phyloP scores from a whole-genome alignment of 192 early-diverging fungal species.

The Rhizophagus clarus region DNA sequence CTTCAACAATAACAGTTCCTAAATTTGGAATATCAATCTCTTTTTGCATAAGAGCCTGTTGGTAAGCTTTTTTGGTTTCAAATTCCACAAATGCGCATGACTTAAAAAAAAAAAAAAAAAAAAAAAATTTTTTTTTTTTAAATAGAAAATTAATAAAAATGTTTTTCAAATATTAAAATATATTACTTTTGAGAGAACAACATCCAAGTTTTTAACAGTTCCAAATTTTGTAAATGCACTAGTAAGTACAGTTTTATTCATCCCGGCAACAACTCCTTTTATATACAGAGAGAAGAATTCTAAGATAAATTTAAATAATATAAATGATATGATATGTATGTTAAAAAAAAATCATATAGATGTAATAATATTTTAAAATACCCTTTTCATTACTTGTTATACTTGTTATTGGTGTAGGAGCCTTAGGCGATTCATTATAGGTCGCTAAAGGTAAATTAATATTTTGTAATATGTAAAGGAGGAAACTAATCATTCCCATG shows the following conservation, averaged over 20 bases:
- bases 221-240: constrained; percentile 63
- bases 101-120: constrained; percentile 37
- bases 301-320: constrained; percentile 25
- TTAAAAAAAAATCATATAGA: too few relatives aligned
- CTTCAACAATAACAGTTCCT: constrained; percentile 50
- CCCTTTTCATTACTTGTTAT: too few relatives aligned
- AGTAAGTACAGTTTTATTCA: constrained; percentile 53
- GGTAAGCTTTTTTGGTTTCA: constrained; percentile 56
- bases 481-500: too few relatives aligned
- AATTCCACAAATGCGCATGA: constrained; percentile 75
- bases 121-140: too few relatives aligned
- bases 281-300: constrained; percentile 65
- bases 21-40: constrained; percentile 44
- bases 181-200: constrained; percentile 29
- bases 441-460: too few relatives aligned
- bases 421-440: too few relatives aligned
- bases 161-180: not conserved
- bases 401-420: too few relatives aligned
- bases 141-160: too few relatives aligned
- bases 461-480: too few relatives aligned
- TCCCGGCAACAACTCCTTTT: constrained; percentile 56
- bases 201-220: constrained; percentile 59
- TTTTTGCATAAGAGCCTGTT: constrained; percentile 61
- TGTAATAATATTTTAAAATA: too few relatives aligned
- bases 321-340: too few relatives aligned